These are phyloP conservation scores for Colletotrichum abscissum DNA, from an alignment of 2,329 filamentous ascomycete genomes.

Conservation along the genomic window DNA sequence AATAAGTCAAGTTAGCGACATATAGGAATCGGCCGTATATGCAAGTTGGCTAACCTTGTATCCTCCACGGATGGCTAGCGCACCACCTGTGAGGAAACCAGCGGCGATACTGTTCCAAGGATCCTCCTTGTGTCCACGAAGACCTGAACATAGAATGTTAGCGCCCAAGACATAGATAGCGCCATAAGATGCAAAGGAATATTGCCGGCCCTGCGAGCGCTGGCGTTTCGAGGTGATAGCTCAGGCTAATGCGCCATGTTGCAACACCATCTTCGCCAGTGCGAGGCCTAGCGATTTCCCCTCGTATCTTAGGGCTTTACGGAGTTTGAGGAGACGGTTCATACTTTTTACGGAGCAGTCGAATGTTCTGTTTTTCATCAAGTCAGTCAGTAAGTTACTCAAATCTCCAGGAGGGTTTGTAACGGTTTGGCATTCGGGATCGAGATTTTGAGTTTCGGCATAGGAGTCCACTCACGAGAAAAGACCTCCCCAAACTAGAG, in stretches of 20 bases:
- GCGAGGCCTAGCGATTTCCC: neutral
- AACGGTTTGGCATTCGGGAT: neutral
- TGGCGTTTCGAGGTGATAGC: neutral
- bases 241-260: neutral
- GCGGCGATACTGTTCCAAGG: slow-evolving; percentile 91
- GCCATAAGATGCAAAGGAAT: neutral
- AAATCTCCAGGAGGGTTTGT: neutral
- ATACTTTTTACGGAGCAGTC: slow-evolving; percentile 97
- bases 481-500: slow-evolving; percentile 86
- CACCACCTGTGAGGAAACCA: slow-evolving; percentile 95
- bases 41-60: slow-evolving; percentile 62
- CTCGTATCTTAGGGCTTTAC: neutral
- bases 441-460: neutral
- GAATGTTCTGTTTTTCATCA: slow-evolving; percentile 62
- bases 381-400: neutral
- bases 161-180: neutral
- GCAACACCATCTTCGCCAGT: neutral
- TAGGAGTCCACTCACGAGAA: slow-evolving; percentile 67
- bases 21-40: neutral
- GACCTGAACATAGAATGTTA: neutral
- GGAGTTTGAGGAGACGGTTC: neutral
- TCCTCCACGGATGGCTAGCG: slow-evolving; percentile 91
- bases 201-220: neutral
- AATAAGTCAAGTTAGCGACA: neutral
- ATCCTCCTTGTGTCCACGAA: slow-evolving; percentile 88